phyloP scores from a whole-genome alignment of 441 rosid species.

The Breynia disticha region DNA sequence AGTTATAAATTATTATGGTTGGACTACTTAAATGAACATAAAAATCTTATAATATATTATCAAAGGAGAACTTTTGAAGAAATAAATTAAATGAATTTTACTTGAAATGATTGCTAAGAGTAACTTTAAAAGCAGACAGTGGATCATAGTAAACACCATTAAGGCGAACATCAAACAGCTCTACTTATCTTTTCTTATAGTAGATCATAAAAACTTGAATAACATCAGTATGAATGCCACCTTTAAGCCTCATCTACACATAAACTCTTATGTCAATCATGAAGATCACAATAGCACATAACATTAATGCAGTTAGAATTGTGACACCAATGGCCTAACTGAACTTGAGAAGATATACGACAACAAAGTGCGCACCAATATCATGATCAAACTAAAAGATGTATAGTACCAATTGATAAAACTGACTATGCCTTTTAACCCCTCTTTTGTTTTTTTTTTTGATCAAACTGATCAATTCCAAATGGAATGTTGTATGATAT shows the following conservation, averaged over 20 bases:
- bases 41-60: too few relatives aligned
- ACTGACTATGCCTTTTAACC: conserved; percentile 56
- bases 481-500: too few relatives aligned
- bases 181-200: conserved; percentile 34
- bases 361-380: conserved; percentile 27
- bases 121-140: conserved; percentile 24
- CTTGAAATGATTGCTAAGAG: conserved; percentile 54
- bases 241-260: conserved; percentile 47
- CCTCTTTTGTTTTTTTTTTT: conserved; percentile 51
- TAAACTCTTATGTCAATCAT: conserved; percentile 47
- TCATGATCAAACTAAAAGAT: conserved; percentile 52
- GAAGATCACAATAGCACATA: conserved; percentile 39
- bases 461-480: conserved; percentile 81
- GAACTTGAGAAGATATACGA: conserved; percentile 67
- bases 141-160: conserved; percentile 38
- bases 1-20: too few relatives aligned
- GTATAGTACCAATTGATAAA: conserved; percentile 82
- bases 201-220: conserved; percentile 46
- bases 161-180: conserved; percentile 19
- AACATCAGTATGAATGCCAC: conserved; percentile 48
- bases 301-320: conserved; percentile 51
- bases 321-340: conserved; percentile 75
- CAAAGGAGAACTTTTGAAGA: too few relatives aligned
- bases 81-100: conserved; percentile 5
- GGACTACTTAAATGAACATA: too few relatives aligned